phyloP scores from a whole-genome alignment of 441 rosid genomes.

The Pelargonium myrrhifolium region DNA sequence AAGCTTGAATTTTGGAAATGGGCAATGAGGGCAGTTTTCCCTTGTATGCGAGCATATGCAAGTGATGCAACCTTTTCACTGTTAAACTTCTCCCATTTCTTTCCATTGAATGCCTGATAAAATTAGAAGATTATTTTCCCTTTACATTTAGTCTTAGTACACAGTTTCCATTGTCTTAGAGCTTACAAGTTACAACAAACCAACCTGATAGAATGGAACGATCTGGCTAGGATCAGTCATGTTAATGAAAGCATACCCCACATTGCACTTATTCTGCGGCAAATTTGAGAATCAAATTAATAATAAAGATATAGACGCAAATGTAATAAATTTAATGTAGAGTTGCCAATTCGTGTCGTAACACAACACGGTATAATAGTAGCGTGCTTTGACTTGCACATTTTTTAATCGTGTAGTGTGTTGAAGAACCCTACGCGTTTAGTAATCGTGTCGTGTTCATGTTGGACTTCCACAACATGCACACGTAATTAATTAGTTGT shows the following conservation, averaged over 20 bases:
- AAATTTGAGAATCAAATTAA: constrained; percentile 17
- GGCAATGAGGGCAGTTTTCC: constrained; percentile 56
- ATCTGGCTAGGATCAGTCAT: constrained; percentile 55
- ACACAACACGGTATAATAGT: too few species aligned
- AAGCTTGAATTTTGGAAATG: constrained; percentile 78
- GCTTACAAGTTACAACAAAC: constrained; percentile 11
- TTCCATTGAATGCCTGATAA: constrained; percentile 54
- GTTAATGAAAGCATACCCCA: constrained; percentile 75
- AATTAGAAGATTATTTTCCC: not conserved
- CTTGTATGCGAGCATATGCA: constrained; percentile 72
- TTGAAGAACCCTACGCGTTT: too few species aligned
- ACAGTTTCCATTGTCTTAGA: not conserved
- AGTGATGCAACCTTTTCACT: constrained; percentile 67
- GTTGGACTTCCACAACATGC: too few species aligned
- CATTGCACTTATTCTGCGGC: constrained; percentile 73
- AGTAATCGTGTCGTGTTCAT: too few species aligned
- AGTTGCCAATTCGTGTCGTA: too few species aligned
- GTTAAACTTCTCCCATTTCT: constrained; percentile 80
- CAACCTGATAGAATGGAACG: constrained; percentile 55
- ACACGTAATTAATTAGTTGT: too few species aligned
- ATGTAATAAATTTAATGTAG: too few species aligned
- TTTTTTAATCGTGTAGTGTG: too few species aligned
- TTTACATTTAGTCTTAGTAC: constrained; percentile 10
- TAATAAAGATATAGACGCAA: not conserved
- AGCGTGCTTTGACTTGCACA: too few species aligned